Base-by-base conservation (phyloP, 2,329 filamentous ascomycete genomes). In the Verruconis gallopava region DNA sequence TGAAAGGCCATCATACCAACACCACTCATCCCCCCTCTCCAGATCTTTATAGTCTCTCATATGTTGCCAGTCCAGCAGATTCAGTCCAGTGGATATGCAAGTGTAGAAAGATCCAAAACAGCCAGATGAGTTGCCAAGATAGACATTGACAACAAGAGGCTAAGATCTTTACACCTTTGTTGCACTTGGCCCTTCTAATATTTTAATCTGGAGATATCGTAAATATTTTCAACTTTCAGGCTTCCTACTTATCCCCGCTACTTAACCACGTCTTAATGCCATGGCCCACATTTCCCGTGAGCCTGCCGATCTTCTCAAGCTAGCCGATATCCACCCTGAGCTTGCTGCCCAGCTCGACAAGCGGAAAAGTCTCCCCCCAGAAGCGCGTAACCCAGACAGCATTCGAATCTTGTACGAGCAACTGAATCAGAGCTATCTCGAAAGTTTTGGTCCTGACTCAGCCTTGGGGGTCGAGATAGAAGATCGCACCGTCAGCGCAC, bases 141-240 rank as follows among this genome's bases (percentile, higher is more conserved):
- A n/a, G n/a, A n/a, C n/a, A n/a, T n/a, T n/a, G n/a, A n/a, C n/a
- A n/a, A n/a, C n/a, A n/a, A n/a, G n/a, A n/a, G n/a, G n/a, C n/a
- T n/a, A n/a, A n/a, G n/a, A n/a, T n/a, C n/a, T n/a, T n/a, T n/a
- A n/a, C n/a, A n/a, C n/a, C n/a, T n/a, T n/a, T n/a, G n/a, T n/a
- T n/a, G n/a, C n/a, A n/a, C n/a, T n/a, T n/a, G n/a, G n/a, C n/a
- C n/a, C n/a, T n/a, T n/a, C n/a, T n/a, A n/a, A n/a, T n/a, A n/a
- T n/a, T n/a, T n/a, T n/a, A n/a, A n/a, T n/a, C n/a, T n/a, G n/a
- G n/a, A n/a, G n/a, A 56, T 54, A 50, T 74, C 71, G 41, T 70
- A 71, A 13, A 72, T 49, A n/a, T 47, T 50, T 48, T 78, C 71
- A 3, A 79, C 71, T 20, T 73, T 60, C 40, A 59, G 46, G 25